Evolutionary conservation across 1,139 yeast genomes (phyloP).

Genomic region (Yamadazyma dushanensis): DNA sequence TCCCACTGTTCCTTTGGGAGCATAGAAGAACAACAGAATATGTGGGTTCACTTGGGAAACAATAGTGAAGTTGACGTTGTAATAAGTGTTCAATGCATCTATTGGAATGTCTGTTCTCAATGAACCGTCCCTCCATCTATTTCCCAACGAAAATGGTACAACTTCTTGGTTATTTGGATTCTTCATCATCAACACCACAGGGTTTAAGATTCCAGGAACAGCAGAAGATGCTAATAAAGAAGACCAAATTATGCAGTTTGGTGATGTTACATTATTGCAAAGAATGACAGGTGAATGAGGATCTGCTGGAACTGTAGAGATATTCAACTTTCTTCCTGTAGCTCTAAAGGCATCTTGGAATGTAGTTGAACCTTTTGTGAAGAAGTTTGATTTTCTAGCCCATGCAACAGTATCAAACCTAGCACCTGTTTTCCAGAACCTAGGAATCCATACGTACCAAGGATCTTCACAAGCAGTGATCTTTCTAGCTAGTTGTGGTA

Average conservation of each 20-base stretch:
- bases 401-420: constrained; percentile 72
- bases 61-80: constrained; percentile 71
- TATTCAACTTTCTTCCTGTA: constrained; percentile 70
- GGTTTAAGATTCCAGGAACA: constrained; percentile 81
- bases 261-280: constrained; percentile 76
- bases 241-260: constrained; percentile 83
- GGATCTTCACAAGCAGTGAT: constrained; percentile 75
- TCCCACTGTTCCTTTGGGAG: constrained; percentile 82
- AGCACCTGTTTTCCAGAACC: constrained; percentile 78
- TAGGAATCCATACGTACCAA: constrained; percentile 57
- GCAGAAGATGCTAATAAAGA: constrained; percentile 77
- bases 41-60: constrained; percentile 87
- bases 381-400: constrained; percentile 70
- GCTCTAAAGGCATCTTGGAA: constrained; percentile 67
- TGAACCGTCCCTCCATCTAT: constrained; percentile 75
- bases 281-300: constrained; percentile 80
- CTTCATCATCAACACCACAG: constrained; percentile 79
- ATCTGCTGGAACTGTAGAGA: constrained; percentile 80
- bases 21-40: constrained; percentile 71
- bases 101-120: constrained; percentile 72
- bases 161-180: constrained; percentile 43
- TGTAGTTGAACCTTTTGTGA: constrained; percentile 71
- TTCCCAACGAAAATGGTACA: constrained; percentile 71
- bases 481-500: constrained; percentile 62
- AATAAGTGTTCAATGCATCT: constrained; percentile 69